phyloP scores from a whole-genome alignment of 1,139 yeast species.

The Debaryomycetaceae sp. region DNA sequence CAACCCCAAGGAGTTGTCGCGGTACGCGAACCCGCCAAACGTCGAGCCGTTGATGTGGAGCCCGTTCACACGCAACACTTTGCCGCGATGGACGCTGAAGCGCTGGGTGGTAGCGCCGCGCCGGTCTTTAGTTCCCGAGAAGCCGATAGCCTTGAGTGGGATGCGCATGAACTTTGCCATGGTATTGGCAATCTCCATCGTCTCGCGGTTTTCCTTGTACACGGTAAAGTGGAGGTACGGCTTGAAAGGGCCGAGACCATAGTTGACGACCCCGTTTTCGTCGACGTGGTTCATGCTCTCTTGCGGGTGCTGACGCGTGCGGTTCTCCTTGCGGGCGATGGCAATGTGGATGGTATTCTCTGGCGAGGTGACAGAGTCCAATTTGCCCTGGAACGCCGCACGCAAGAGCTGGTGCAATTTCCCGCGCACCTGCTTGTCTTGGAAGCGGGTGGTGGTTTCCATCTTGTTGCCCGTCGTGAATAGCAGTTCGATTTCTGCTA shows the following conservation, averaged over 20 bases:
- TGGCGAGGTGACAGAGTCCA: conserved; percentile 71
- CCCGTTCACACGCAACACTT: conserved; percentile 68
- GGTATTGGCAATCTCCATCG: conserved; percentile 86
- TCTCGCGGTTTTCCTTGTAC: conserved; percentile 91
- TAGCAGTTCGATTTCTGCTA: conserved; percentile 42
- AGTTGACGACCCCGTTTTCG: conserved; percentile 36
- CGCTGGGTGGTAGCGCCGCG: conserved; percentile 92
- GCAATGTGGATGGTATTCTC: conserved; percentile 56
- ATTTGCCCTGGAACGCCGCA: conserved; percentile 57
- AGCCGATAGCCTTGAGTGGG: conserved; percentile 59
- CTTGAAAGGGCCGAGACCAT: conserved; percentile 59
- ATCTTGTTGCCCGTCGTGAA: conserved; percentile 47
- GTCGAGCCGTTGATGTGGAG: conserved; percentile 67
- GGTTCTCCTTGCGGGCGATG: conserved; percentile 25
- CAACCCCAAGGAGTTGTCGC: conserved; percentile 49
- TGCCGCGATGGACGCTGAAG: conserved; percentile 58
- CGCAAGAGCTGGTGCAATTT: conserved; percentile 68
- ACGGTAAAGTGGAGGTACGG: conserved; percentile 67
- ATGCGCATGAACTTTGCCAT: conserved; percentile 63
- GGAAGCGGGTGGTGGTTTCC: conserved; percentile 47
- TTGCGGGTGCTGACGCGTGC: conserved; percentile 20
- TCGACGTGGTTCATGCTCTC: conserved; percentile 42
- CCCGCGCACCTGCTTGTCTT: conserved; percentile 65
- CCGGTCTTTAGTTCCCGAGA: conserved; percentile 95
- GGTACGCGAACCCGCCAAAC: conserved; percentile 69